Evolutionary conservation across 768 basidiomycete genomes (phyloP), one percentile per base, ranked within the genome.

Genomic region (Strobilomyces confusus): DNA sequence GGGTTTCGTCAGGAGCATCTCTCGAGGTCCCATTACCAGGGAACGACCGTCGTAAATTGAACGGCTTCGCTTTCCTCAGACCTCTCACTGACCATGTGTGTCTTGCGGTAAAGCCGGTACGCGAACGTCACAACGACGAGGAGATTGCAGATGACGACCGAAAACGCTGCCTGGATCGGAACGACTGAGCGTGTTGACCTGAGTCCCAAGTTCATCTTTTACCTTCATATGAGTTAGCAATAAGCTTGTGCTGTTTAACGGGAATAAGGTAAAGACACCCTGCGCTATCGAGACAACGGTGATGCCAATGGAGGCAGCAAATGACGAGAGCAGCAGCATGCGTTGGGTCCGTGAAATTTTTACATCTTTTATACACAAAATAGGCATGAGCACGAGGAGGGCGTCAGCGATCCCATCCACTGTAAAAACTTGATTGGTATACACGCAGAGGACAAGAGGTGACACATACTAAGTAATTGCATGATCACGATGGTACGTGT

Each of bases 401-500:
- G n/a, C 9, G 26, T 63, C 62, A 17, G 64, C 54, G 41, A 66
- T n/a, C 22, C 38, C 44, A 53, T 68, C 66, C 14, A 52, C 66
- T 65, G 45, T 17, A 6, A 25, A n/a, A 12, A n/a, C 22, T 25
- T 37, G 15, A 42, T 57, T n/a, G 17, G 13, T 5, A 40, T n/a
- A 17, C 1, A 1, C 25, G n/a, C 32, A 17, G 6, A 3, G 4
- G 23, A 30, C 7, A 23, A 5, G 13, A 1, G n/a, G 40, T 11
- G 29, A 49, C 40, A 55, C 61, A 5, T 40, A 63, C 62, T 46
- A 32, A 46, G 46, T 9, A 63, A 32, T 38, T 63, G 62, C 25
- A 38, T 33, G 34, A 60, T 46, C 5, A 43, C 40, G 30, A 59
- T 20, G 20, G 8, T 12, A 13, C 49, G 49, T 0, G 49, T 25